Percentiles rank a stretch among this genome's conserved stretches.
Conservation (phyloP, 2,329 filamentous ascomycete genomes). For the Nemania diffusa region DNA sequence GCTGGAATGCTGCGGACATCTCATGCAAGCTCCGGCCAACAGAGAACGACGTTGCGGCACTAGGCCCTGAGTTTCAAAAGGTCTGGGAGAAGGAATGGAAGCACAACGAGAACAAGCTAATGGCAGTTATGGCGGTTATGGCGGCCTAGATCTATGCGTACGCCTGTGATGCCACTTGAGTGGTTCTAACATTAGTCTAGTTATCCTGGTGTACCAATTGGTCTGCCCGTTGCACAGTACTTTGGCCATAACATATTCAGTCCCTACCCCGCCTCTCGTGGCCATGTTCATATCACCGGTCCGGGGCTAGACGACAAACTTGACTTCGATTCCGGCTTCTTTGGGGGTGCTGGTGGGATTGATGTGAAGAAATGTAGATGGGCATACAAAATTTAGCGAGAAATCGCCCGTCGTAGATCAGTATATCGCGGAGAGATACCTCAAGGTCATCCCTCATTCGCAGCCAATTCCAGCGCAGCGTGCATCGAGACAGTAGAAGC, state of each 20-base stretch:
- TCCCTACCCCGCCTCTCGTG: slow-evolving; percentile 67
- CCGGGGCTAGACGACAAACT: slow-evolving; percentile 10
- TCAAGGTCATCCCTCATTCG: slow-evolving; percentile 56
- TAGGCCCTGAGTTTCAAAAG: slow-evolving; percentile 39
- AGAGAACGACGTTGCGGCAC: slow-evolving; percentile 35
- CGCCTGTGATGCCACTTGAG: too few species aligned
- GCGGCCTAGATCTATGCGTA: too few species aligned
- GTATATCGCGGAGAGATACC: slow-evolving; percentile 59
- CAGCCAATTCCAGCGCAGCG: slow-evolving; percentile 52
- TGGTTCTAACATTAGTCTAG: too few species aligned
- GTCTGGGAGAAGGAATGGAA: slow-evolving; percentile 41
- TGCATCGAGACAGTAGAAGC: slow-evolving; percentile 42
- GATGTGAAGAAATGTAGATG: slow-evolving; percentile 67
- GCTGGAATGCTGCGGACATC: slow-evolving; percentile 40
- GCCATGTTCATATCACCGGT: slow-evolving; percentile 65
- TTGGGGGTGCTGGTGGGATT: slow-evolving; percentile 55
- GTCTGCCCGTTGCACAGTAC: slow-evolving; percentile 53
- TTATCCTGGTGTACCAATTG: slow-evolving; percentile 6
- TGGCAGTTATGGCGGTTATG: not conserved
- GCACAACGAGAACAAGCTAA: slow-evolving; percentile 30
- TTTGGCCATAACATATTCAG: slow-evolving; percentile 62
- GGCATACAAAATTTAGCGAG: slow-evolving; percentile 70
- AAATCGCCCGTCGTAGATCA: slow-evolving; percentile 64
- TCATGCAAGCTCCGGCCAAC: slow-evolving; percentile 39
- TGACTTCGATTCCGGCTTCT: slow-evolving; percentile 19